Conservation (phyloP, 352 stramenopile genomes). For the Bremia lactucae region DNA sequence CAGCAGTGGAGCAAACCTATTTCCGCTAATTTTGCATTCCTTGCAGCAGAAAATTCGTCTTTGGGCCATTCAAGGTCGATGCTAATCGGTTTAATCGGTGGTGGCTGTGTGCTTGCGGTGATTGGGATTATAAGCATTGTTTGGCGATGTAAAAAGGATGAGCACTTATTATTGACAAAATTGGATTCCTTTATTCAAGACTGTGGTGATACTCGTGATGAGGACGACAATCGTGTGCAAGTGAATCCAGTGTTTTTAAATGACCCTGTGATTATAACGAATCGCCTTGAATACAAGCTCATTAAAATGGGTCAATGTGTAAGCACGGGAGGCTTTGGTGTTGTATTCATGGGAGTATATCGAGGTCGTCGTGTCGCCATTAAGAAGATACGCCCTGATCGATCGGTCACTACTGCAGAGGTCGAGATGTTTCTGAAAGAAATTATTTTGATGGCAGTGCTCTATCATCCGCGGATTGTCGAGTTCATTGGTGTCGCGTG, state of each 20-base stretch:
- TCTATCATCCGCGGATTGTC: slow-evolving; percentile 32
- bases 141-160: no score
- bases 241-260: slow-evolving; percentile 19
- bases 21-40: no score
- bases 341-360: slow-evolving; percentile 32
- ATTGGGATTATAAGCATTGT: no score
- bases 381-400: slow-evolving; percentile 32
- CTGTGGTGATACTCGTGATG: not conserved
- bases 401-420: slow-evolving; percentile 17
- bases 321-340: slow-evolving; percentile 30
- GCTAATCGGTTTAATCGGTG: no score
- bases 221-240: slow-evolving; percentile 8
- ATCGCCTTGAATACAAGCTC: slow-evolving; percentile 33
- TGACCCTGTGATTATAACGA: slow-evolving; percentile 34
- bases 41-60: no score
- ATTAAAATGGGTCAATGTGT: slow-evolving; percentile 29
- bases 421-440: slow-evolving; percentile 34
- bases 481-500: slow-evolving; percentile 35
- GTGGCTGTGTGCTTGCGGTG: no score
- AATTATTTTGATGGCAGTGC: slow-evolving; percentile 28
- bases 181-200: no score
- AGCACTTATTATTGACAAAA: no score
- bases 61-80: no score
- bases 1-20: not conserved
- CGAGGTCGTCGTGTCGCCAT: slow-evolving; percentile 25